phyloP scores from a whole-genome alignment of 2,329 filamentous ascomycete species.

The Chaetomium sp. region DNA sequence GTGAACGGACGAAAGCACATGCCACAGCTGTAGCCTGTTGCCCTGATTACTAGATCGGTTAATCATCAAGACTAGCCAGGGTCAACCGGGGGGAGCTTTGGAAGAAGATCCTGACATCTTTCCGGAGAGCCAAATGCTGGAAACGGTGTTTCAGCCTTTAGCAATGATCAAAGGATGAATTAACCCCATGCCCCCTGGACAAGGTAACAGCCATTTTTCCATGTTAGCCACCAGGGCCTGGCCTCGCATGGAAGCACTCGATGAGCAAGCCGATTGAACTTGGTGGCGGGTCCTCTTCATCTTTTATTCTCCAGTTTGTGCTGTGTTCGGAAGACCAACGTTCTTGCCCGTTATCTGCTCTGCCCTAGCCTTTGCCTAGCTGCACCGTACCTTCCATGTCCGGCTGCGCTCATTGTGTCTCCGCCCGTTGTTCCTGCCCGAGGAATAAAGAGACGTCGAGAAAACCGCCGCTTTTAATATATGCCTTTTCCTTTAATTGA shows the following conservation, averaged over 20 bases:
- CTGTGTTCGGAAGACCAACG: constrained; percentile 18
- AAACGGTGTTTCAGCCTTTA: constrained; percentile 40
- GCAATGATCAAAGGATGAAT: constrained; percentile 40
- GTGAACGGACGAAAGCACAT: constrained; percentile 26
- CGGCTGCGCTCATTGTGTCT: constrained; percentile 35
- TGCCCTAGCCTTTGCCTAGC: constrained; percentile 9
- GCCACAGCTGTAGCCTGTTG: constrained; percentile 31
- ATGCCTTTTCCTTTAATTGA: constrained; percentile 34
- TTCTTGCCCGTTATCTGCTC: not conserved
- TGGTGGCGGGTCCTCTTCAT: constrained; percentile 5
- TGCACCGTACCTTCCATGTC: constrained; percentile 35
- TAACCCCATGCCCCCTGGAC: constrained; percentile 31
- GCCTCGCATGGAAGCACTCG: constrained; percentile 29
- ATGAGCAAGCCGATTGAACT: constrained; percentile 25
- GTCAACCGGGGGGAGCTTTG: constrained; percentile 30
- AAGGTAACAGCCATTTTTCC: constrained; percentile 37
- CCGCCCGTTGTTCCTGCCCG: constrained; percentile 30
- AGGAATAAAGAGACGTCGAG: constrained; percentile 35
- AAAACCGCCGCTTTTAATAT: constrained; percentile 31
- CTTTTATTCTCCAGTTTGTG: constrained; percentile 19
- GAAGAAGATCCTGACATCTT: constrained; percentile 34
- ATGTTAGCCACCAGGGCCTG: constrained; percentile 35
- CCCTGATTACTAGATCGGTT: constrained; percentile 36
- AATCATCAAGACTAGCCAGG: constrained; percentile 33
- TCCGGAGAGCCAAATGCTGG: constrained; percentile 36